Base-by-base conservation (phyloP, 768 basidiomycete genomes). In the Fistulinella prunicolor region DNA sequence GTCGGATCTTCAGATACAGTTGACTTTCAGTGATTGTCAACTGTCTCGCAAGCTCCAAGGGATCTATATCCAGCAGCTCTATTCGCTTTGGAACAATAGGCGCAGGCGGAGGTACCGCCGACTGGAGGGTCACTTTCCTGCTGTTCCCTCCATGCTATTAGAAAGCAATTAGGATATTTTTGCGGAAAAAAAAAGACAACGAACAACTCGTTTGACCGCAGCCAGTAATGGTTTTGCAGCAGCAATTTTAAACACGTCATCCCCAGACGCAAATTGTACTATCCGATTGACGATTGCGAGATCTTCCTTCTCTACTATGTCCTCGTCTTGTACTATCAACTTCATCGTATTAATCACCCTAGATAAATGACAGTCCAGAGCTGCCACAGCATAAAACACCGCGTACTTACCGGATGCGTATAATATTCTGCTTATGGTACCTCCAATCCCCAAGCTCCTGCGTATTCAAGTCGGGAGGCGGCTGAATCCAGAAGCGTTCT, bases 341-440 rank as follows among this genome's bases (percentile, higher is more conserved):
- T 80, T 79, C 55, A 88, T 71, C 3, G 78, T 73, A 54, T 86
- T 86, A 50, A 83, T 68, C n/a, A 85, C 82, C 24, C 83, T 83
- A 44, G 5, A 50, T 26, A 24, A 38, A 42, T 16, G 8, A 22
- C 9, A 20, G 26, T 55, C 19, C 14, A 32, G 38, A 13, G 2
- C 1, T 4, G n/a, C 23, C 19, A 20, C 14, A 19, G 32, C 10
- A 12, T 14, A 32, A 42, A 7, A 24, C 0, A 30, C 3, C 2
- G 6, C 2, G 23, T 21, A 46, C 80, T 38, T 47, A 82, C 84
- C 83, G 75, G 49, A 80, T 68, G 13, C 81, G 74, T 50, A 85
- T 74, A 6, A 82, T 74, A 44, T 72, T 71, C 46, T 81, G 82
- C 63, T 85, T 85, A 53, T 75, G 62, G 32, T 70, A 68, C 24